Evolutionary conservation across 169 alveolate species (phyloP), one percentile per base, ranked within the genome.

Genomic region (Plasmodium coatneyi): DNA sequence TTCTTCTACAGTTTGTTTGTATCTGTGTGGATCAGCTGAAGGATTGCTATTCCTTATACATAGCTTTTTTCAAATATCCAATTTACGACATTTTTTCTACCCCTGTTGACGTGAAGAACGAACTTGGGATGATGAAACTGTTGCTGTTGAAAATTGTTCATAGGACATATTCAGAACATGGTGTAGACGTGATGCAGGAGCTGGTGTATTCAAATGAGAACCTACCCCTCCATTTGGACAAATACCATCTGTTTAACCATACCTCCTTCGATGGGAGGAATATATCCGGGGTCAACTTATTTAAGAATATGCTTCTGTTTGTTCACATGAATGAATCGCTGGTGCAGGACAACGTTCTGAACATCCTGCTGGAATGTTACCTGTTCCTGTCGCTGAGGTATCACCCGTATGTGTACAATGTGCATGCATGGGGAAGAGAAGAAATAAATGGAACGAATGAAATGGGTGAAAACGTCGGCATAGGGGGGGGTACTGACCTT

Each of bases 381-480:
- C 9, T 89, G 16, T 79, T 79, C 71, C 32, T 89, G 25, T 80
- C 94, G 41, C 41, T 89, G 34, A 22, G 19, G 19, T 80, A 79
- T 89, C 94, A 89, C 71, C 94, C 94, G 12, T 89, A 89, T 79
- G 81, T 89, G 10, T 89, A 89, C 34, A 36, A 34, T 10, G 81
- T 12, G 22, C 16, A 39, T 32, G 70, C 4, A 3, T 78, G 10
- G 22, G 83, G 3, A 76, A 43, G 41, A 25, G 32, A 80, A 5
- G 10, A 19, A 12, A n/a, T 49, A 0, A 3, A 6, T 0, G 78
- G 19, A 0, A 1, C 3, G 0, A 9, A 1, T 5, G 52, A 6
- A 41, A 41, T 41, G 9, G 49, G 5, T 6, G 49, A 12, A 41
- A 41, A 41, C 12, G 3, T 0, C 56, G 56, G 56, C 16, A 43